phyloP scores from a whole-genome alignment of 345 rosid species.

The Acer negundo region DNA sequence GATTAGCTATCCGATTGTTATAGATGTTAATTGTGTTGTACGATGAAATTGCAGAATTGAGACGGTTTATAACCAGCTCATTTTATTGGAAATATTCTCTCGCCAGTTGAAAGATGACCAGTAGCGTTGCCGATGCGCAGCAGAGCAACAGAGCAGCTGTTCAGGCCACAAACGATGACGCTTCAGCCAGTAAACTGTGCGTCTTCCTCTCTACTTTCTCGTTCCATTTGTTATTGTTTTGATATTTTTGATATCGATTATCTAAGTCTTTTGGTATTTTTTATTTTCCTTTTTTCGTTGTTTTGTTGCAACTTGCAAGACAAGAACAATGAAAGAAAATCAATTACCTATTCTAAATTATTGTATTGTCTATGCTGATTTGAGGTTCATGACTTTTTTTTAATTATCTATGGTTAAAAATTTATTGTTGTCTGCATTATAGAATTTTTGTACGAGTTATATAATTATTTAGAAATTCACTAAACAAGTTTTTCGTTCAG shows the following conservation, averaged over 20 bases:
- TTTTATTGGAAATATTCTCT: too few species aligned
- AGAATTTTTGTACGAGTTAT: too few species aligned
- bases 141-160: conserved; percentile 82
- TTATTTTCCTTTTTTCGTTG: background rate
- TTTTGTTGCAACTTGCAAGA: background rate
- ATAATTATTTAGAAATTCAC: too few species aligned
- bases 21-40: too few species aligned
- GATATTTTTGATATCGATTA: background rate
- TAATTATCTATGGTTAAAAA: too few species aligned
- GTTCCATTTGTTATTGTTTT: background rate
- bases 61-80: too few species aligned
- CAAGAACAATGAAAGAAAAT: background rate
- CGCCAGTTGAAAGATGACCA: conserved; percentile 33
- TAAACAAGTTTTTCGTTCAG: background rate
- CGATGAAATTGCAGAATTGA: too few species aligned
- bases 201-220: conserved; percentile 13
- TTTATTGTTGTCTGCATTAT: too few species aligned
- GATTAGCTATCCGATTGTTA: too few species aligned
- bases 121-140: conserved; percentile 46
- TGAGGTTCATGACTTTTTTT: background rate
- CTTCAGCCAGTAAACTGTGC: conserved; percentile 90
- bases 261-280: background rate
- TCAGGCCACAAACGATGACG: conserved; percentile 97
- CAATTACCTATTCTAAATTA: background rate
- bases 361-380: background rate